Evolutionary conservation across 2,329 filamentous ascomycete species (phyloP), one percentile per base, ranked within the genome.

Genomic region (Cercospora sp.): DNA sequence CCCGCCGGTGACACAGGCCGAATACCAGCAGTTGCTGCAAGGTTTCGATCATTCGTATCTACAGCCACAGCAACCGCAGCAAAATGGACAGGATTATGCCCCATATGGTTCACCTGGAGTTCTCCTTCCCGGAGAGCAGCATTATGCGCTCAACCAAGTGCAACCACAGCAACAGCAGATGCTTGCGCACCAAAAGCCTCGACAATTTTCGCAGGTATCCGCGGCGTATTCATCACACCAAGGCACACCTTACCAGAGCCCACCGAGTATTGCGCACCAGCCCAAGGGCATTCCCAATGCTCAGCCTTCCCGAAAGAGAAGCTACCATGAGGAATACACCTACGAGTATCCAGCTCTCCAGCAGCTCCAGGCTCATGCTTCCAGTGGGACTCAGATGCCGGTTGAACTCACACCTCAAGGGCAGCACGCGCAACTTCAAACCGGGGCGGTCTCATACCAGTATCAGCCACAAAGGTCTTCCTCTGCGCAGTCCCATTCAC

Each of bases 281-380:
- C 69, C 73, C 31, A 51, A 60, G 28, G 62, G 62, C 2, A 20
- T 64, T 13, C 33, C 62, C 31, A 33, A 53, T 48, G 60, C 65
- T 59, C 68, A 64, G 16, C 59, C 23, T 30, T 72, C 73, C 57
- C 80, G 81, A 72, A 84, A 84, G 75, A 80, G 82, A 71, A 81
- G 79, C 69, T 80, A 79, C 53, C 79, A 79, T 18, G 80, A 82
- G 59, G 79, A 81, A 31, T 75, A 81, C 42, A 78, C 79, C 30
- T 78, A 78, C 73, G 78, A 79, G 67, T 79, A 80, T 64, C 73
- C 80, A 73, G 80, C 79, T 51, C 76, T 82, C 28, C 79, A 79
- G 72, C 78, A 75, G 73, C 78, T 74, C 12, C 74, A 76, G 60
- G 45, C 69, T 20, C 80, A 82, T 68, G 76, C 75, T 67, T 74